Conservation (phyloP, 495 filamentous ascomycete genomes). For the Astrocystis sublimbata region DNA sequence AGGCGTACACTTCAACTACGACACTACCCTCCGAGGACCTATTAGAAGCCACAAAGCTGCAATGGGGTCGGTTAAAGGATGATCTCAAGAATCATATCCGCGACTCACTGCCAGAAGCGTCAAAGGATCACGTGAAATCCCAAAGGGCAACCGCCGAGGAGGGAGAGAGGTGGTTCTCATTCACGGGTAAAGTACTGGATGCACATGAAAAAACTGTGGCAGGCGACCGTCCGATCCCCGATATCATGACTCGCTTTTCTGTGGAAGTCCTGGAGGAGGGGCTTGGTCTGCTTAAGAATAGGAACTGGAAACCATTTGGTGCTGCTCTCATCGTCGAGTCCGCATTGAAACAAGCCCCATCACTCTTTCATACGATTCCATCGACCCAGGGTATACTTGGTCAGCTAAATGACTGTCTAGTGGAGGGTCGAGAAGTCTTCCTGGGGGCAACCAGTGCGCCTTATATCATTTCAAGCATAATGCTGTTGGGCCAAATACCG, state of each 20-base stretch:
- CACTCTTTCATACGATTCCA: slow-evolving; percentile 26
- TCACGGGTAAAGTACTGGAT: slow-evolving; percentile 53
- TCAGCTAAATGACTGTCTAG: slow-evolving; percentile 13
- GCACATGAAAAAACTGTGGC: slow-evolving; percentile 26
- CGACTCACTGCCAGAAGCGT: slow-evolving; percentile 73
- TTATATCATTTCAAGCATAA: slow-evolving; percentile 43
- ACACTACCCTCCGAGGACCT: slow-evolving; percentile 38
- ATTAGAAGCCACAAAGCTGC: slow-evolving; percentile 35
- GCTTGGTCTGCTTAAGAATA: slow-evolving; percentile 38
- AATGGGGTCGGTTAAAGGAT: slow-evolving; percentile 58
- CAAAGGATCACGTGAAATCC: slow-evolving; percentile 69
- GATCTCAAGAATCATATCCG: slow-evolving; percentile 62
- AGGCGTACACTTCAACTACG: slow-evolving; percentile 36
- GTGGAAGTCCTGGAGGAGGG: slow-evolving; percentile 35
- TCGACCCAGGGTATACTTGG: slow-evolving; percentile 17
- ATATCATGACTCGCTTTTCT: slow-evolving; percentile 28
- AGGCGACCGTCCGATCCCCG: slow-evolving; percentile 29
- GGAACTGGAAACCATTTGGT: slow-evolving; percentile 83
- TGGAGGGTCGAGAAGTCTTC: slow-evolving; percentile 24
- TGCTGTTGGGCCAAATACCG: slow-evolving; percentile 37
- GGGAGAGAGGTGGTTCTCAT: slow-evolving; percentile 61
- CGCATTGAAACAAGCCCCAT: slow-evolving; percentile 36
- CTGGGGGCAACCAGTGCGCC: slow-evolving; percentile 35
- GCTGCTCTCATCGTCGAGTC: slow-evolving; percentile 64
- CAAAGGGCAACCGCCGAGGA: slow-evolving; percentile 64